Evolutionary conservation across 2,329 filamentous ascomycete genomes (phyloP).

Genomic region (Coniochaeta sp.): DNA sequence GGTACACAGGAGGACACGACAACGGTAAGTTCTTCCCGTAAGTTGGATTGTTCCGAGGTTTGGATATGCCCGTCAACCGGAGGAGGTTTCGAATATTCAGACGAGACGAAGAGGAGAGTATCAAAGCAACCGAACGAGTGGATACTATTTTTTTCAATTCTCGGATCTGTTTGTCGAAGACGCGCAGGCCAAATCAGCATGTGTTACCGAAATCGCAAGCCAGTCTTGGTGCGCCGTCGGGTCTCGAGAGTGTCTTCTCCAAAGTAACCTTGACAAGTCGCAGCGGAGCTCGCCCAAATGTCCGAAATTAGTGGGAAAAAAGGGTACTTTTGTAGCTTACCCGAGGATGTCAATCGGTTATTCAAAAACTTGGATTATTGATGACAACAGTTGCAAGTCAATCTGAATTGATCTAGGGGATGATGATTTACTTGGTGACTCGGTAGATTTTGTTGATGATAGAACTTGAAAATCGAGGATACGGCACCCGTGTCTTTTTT

Average conservation of each 20-base stretch:
- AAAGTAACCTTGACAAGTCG: not conserved
- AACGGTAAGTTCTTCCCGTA: not conserved
- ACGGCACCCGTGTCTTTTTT: not conserved
- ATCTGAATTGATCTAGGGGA: not conserved
- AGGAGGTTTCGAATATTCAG: not conserved
- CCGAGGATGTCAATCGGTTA: constrained; percentile 2
- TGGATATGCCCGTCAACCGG: not conserved
- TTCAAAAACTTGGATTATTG: not conserved
- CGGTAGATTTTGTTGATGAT: not conserved
- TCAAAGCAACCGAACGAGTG: not conserved
- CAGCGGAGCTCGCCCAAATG: not conserved
- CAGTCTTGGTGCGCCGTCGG: not conserved
- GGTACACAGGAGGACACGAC: not conserved
- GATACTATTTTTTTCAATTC: too few species aligned
- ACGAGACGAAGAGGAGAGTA: not conserved
- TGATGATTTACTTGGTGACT: not conserved
- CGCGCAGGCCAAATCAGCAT: not conserved
- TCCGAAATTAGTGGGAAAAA: not conserved
- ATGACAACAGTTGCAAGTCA: not conserved
- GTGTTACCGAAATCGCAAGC: not conserved
- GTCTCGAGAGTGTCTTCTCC: not conserved
- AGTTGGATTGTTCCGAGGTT: not conserved
- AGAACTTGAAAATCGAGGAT: not conserved
- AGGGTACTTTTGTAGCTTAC: not conserved
- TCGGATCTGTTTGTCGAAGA: not conserved